Evolutionary conservation across 257 asterid genomes (phyloP).

Genomic region (Lantana camara): DNA sequence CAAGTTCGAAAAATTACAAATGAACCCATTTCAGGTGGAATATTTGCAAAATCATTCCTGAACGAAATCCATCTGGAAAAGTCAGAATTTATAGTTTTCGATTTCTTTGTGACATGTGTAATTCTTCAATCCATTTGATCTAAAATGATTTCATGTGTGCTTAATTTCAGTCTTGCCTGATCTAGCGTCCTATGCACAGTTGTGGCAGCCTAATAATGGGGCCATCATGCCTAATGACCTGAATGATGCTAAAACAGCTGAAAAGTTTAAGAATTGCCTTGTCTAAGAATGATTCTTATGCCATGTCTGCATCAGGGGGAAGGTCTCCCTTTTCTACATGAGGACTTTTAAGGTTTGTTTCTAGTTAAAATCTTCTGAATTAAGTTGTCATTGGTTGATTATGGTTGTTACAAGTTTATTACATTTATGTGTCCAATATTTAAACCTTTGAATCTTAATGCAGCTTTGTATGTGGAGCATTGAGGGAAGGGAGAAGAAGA

Average conservation of each 20-base stretch:
- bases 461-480: conserved; percentile 91
- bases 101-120: not conserved
- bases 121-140: conserved; percentile 6
- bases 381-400: not conserved
- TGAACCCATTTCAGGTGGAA: no score
- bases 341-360: conserved; percentile 88
- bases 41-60: no score
- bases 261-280: conserved; percentile 91
- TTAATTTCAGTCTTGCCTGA: conserved; percentile 73
- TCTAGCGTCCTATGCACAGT: conserved; percentile 73
- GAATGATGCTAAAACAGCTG: conserved; percentile 69
- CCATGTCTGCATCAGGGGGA: conserved; percentile 99
- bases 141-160: conserved; percentile 27
- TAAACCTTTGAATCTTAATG: conserved; percentile 18
- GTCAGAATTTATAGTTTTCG: conserved; percentile 34
- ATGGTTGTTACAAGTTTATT: not conserved
- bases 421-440: conserved; percentile 4
- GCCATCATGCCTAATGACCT: conserved; percentile 89
- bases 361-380: conserved; percentile 14
- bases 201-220: conserved; percentile 94
- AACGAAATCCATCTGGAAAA: conserved; percentile 92
- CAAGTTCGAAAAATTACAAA: no score
- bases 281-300: conserved; percentile 98
- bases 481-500: conserved; percentile 98
- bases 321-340: conserved; percentile 97